These are phyloP conservation scores for Magnaporthiopsis incrustans DNA, from an alignment of 2,329 filamentous ascomycete genomes.

Conservation along the genomic window DNA sequence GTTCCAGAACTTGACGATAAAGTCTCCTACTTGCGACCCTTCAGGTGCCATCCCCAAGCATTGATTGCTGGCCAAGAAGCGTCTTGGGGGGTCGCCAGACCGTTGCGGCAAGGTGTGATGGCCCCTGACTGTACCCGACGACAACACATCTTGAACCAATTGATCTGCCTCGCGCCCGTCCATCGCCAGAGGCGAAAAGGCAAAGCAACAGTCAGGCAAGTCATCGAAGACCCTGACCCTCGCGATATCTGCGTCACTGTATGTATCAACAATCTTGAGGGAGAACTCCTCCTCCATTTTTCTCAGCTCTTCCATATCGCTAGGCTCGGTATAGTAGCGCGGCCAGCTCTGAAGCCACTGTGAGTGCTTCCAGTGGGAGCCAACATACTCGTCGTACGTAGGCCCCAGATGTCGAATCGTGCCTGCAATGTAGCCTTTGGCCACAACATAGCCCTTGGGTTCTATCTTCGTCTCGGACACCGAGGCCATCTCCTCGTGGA, in stretches of 20 bases:
- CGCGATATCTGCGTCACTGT: constrained; percentile 4
- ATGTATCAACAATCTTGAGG: constrained; percentile 8
- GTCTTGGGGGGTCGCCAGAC: neutral
- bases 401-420: constrained; percentile 11
- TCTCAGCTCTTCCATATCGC: constrained; percentile 8
- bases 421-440: constrained; percentile 12
- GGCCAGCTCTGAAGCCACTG: constrained; percentile 12
- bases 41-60: constrained; percentile 12
- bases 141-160: too few species aligned
- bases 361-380: constrained; percentile 10
- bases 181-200: neutral
- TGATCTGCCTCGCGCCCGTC: too few species aligned
- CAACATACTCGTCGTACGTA: constrained; percentile 8
- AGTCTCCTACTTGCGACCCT: constrained; percentile 9
- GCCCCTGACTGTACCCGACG: too few species aligned
- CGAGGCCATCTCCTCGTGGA: constrained; percentile 5
- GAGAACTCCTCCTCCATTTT: constrained; percentile 12
- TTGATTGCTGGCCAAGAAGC: constrained; percentile 10
- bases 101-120: too few species aligned
- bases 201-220: neutral
- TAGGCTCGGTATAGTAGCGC: constrained; percentile 6
- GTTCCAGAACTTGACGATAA: constrained; percentile 15
- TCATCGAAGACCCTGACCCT: constrained; percentile 8
- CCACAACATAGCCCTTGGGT: neutral
- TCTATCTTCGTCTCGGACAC: too few species aligned